Conservation (phyloP, 2,329 filamentous ascomycete genomes). For the Nannizziopsis barbatae region DNA sequence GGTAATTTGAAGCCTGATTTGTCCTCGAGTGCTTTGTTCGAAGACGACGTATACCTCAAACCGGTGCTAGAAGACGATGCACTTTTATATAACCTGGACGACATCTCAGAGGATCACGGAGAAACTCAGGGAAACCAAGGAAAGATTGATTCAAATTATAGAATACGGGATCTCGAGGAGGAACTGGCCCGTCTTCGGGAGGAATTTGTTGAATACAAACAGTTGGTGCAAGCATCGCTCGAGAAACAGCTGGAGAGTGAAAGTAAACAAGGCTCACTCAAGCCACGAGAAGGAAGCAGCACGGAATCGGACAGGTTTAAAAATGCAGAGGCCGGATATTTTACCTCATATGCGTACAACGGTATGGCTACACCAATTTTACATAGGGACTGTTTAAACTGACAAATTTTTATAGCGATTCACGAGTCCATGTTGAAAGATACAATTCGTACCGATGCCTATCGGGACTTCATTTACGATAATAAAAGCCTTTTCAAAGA, state of each 20-base stretch:
- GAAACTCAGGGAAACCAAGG: constrained; percentile 17
- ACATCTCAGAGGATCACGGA: constrained; percentile 44
- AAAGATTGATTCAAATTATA: constrained; percentile 32
- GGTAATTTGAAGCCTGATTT: constrained; percentile 43
- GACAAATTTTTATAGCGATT: constrained; percentile 50
- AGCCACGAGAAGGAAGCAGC: constrained; percentile 16
- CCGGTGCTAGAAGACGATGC: constrained; percentile 84
- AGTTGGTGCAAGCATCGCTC: constrained; percentile 55
- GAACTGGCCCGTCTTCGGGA: constrained; percentile 49
- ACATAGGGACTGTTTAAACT: not conserved
- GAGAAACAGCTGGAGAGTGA: constrained; percentile 54
- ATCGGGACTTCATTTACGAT: constrained; percentile 88
- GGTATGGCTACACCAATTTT: constrained; percentile 38
- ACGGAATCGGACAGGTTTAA: constrained; percentile 27
- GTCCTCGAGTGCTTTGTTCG: constrained; percentile 52
- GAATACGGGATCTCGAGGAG: constrained; percentile 50
- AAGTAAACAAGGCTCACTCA: constrained; percentile 30
- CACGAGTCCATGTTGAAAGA: constrained; percentile 96
- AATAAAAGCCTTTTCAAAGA: constrained; percentile 78
- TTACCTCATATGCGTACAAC: constrained; percentile 56
- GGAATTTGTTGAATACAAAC: constrained; percentile 55
- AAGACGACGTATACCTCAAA: constrained; percentile 70
- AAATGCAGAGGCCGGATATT: constrained; percentile 51
- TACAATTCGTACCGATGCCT: constrained; percentile 73
- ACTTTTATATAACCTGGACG: constrained; percentile 75